Evolutionary conservation across 192 early-diverging fungal genomes (phyloP), one percentile per base, ranked within the genome.

Genomic region (Phycomyces nitens): DNA sequence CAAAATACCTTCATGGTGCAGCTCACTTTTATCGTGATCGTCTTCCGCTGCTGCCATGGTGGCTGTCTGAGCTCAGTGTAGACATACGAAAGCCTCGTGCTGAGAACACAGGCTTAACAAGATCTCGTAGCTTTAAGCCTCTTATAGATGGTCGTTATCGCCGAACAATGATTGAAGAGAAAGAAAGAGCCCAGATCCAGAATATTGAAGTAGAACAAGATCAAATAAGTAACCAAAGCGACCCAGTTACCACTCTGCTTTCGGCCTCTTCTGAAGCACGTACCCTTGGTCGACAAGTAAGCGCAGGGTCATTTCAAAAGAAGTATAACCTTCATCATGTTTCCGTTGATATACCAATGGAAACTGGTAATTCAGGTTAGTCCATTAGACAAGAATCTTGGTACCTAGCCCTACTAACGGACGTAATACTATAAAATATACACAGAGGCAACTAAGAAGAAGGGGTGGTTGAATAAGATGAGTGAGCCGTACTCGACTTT

Each of bases 1-100:
- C 79, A 34, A 81, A 81, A 40, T 77, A 81, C 58, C 69, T 76
- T 15, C 79, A 81, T 62, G 79, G 76, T 11, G 66, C 75, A 54
- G 71, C 73, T 29, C 74, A 74, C 22, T 65, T 81, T 60, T 81
- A 70, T 52, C 76, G 72, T 11, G 72, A 74, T 15, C 58, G 71
- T 16, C 71, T 81, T 5, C 73, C 73, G 2, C 49, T 81, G 18
- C 54, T 81, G 12, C 79, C 79, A 16, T 81, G 77, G 71, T 81
- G 79, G 79, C 40, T 81, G 8, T 75, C 79, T 1, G 79, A 81
- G 38, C 66, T 78, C 64, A 75, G 71, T 53, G 73, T 74, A 16
- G 79, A 81, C 61, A 81, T 81, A 47, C 66, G 76, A 53, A 81
- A 81, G 42, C 79, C 76, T 11, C 58, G 70, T 5, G 60, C 64